Conservation (phyloP, 2,329 filamentous ascomycete genomes). For the Fusarium robinianum region DNA sequence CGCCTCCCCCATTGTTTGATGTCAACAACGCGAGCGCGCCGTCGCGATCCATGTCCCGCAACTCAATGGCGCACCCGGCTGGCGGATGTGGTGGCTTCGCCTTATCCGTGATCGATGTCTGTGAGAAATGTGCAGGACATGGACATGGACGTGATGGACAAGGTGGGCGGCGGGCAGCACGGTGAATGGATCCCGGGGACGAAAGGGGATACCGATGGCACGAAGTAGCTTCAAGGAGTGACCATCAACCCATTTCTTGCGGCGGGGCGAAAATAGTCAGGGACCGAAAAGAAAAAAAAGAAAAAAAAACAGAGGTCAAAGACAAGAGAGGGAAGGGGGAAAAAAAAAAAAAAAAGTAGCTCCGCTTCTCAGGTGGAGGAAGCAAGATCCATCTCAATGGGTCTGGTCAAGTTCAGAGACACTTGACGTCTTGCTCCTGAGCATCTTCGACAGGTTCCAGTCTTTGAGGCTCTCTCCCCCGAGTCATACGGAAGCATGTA, state of each 20-base stretch:
- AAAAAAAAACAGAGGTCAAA: not conserved
- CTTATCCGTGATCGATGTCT: constrained; percentile 19
- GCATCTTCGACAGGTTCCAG: constrained; percentile 1
- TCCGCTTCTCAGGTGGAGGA: too few species aligned
- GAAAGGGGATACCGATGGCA: too few species aligned
- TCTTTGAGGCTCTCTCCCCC: not conserved
- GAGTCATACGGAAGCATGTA: constrained; percentile 14
- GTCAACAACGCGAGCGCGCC: constrained; percentile 32
- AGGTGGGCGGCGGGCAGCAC: constrained; percentile 25
- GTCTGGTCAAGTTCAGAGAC: too few species aligned
- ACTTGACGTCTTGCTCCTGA: constrained; percentile 5
- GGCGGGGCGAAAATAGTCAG: constrained; percentile 15
- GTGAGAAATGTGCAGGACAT: constrained; percentile 17
- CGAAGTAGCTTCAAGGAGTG: constrained; percentile 17
- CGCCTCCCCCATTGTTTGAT: constrained; percentile 15
- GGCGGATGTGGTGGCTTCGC: constrained; percentile 26
- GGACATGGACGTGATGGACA: too few species aligned
- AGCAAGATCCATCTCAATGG: too few species aligned
- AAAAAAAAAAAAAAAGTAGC: constrained; percentile 2
- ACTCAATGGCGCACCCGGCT: constrained; percentile 28
- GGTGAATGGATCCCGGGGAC: constrained; percentile 9
- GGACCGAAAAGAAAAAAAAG: not conserved
- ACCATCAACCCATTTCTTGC: constrained; percentile 5
- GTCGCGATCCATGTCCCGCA: constrained; percentile 30
- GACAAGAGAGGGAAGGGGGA: constrained; percentile 3